Percentiles rank a stretch among this genome's conserved stretches.
These are phyloP conservation scores for Nothophytophthora sp. DNA, from an alignment of 352 stramenopile genomes.

Conservation along the genomic window DNA sequence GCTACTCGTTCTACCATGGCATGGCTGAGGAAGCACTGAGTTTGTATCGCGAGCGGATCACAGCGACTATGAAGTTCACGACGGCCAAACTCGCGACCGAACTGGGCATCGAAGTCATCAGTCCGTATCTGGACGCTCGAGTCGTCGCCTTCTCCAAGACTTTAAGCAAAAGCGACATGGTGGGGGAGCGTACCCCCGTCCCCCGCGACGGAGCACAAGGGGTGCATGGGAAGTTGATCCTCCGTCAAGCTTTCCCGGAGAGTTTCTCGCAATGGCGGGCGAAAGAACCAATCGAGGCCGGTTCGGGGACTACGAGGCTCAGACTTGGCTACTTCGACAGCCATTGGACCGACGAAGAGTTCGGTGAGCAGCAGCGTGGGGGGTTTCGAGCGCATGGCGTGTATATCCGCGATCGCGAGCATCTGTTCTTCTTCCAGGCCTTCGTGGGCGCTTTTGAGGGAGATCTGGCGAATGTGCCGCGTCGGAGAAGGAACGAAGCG, in stretches of 20 bases:
- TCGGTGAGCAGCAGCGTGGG: conserved; percentile 29
- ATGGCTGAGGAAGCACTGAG: conserved; percentile 59
- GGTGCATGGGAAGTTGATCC: conserved; percentile 75
- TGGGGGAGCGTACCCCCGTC: conserved; percentile 66
- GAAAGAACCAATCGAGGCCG: conserved; percentile 90
- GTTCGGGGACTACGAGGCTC: conserved; percentile 70
- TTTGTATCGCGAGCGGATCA: conserved; percentile 78
- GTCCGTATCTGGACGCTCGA: conserved; percentile 72
- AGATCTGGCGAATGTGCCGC: conserved; percentile 47
- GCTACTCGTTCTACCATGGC: conserved; percentile 85
- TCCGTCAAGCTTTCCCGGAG: conserved; percentile 87
- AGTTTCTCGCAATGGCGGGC: conserved; percentile 81
- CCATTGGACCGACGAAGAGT: conserved; percentile 39
- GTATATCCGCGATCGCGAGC: conserved; percentile 67
- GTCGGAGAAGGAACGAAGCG: conserved; percentile 19
- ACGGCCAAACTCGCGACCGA: conserved; percentile 59
- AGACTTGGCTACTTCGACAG: conserved; percentile 66
- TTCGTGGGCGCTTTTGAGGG: conserved; percentile 57
- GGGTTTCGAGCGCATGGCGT: conserved; percentile 43
- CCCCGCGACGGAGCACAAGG: conserved; percentile 43
- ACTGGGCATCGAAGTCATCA: conserved; percentile 69
- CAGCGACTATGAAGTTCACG: conserved; percentile 82
- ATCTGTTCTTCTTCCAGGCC: conserved; percentile 69
- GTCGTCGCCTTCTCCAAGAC: conserved; percentile 73
- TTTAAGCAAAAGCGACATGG: conserved; percentile 57